A percentile compares a stretch with the other conserved stretches of the same genome.
phyloP scores from a whole-genome alignment of 192 early-diverging fungal species.

The Linnemannia schmuckeri region DNA sequence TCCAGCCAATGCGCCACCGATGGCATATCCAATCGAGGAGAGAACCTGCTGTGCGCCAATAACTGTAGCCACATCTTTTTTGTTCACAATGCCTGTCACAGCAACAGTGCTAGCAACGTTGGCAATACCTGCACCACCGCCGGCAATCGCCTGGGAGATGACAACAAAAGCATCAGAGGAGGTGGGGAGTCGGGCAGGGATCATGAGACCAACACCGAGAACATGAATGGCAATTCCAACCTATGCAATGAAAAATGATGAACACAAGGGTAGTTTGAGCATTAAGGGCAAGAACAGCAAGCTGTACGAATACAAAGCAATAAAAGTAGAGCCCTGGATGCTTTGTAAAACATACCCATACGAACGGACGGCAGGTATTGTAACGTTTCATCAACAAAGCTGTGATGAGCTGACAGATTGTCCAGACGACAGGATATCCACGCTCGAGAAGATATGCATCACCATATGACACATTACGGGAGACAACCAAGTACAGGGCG shows the following conservation, averaged over 20 bases:
- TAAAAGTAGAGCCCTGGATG: not conserved
- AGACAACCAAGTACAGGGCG: constrained; percentile 12
- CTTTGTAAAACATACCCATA: constrained; percentile 8
- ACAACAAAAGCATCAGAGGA: constrained; percentile 15
- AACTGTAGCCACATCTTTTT: constrained; percentile 17
- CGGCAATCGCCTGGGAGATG: constrained; percentile 19
- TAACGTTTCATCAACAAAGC: constrained; percentile 22
- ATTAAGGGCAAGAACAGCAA: not conserved
- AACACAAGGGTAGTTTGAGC: not conserved
- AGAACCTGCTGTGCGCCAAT: constrained; percentile 21
- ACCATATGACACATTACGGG: not conserved
- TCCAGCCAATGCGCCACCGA: constrained; percentile 2
- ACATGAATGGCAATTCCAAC: constrained; percentile 16
- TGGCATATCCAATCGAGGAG: constrained; percentile 16
- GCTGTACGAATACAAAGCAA: not conserved
- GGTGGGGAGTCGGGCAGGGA: constrained; percentile 13
- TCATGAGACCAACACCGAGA: constrained; percentile 20
- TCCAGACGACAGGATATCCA: constrained; percentile 21
- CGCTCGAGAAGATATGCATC: constrained; percentile 6
- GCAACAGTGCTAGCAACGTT: constrained; percentile 17
- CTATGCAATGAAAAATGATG: not conserved
- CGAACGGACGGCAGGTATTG: constrained; percentile 22
- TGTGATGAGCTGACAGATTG: constrained; percentile 15
- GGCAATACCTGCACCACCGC: constrained; percentile 18
- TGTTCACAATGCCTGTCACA: constrained; percentile 14